These are phyloP conservation scores for Margaritispora aquatica DNA, from an alignment of 495 filamentous ascomycete genomes.

Conservation along the genomic window DNA sequence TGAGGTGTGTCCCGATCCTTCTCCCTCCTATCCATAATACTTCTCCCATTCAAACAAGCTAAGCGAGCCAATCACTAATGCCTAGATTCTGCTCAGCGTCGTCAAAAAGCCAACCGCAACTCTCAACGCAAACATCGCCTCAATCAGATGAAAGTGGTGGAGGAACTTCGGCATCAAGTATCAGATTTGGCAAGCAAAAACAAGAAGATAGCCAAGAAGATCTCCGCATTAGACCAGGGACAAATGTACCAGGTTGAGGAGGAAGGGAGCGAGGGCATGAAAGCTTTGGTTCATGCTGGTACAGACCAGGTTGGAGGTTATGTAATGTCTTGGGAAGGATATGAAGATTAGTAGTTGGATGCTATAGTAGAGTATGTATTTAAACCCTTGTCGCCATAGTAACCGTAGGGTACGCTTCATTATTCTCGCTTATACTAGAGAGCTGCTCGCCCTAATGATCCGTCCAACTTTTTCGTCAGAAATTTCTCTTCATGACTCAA, in stretches of 20 bases:
- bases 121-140: background rate
- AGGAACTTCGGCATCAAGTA: background rate
- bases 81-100: background rate
- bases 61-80: background rate
- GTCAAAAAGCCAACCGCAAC: background rate
- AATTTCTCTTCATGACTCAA: no score
- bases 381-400: background rate
- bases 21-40: no score
- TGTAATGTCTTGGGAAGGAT: background rate
- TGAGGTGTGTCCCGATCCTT: no score
- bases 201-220: background rate
- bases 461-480: no score
- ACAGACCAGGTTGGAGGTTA: background rate
- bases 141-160: background rate
- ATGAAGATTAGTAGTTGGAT: background rate
- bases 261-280: background rate
- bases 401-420: background rate
- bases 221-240: background rate
- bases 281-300: background rate
- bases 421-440: no score
- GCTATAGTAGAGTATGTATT: background rate
- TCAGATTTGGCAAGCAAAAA: background rate
- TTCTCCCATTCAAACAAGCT: background rate
- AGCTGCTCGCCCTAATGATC: no score
- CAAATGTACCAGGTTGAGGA: background rate